Evolutionary conservation across 176 grass and related monocot species (phyloP).

Genomic region (Chloris gayana): DNA sequence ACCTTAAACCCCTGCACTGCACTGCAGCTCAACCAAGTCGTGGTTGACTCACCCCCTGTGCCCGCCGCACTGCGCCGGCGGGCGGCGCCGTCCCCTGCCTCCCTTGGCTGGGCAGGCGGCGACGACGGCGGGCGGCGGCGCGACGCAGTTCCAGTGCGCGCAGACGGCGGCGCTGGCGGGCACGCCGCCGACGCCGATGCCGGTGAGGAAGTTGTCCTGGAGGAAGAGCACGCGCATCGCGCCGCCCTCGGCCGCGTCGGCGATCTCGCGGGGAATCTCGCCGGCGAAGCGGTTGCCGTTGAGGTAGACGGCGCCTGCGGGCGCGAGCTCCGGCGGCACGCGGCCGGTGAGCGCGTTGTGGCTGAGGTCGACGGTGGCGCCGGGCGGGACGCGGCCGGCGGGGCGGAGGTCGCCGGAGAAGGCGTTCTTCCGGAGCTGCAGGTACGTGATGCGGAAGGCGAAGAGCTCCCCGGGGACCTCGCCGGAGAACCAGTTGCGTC

Average conservation of each 20-base stretch:
- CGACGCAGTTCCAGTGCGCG: constrained; percentile 71
- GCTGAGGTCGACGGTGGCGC: constrained; percentile 77
- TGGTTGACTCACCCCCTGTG: constrained; percentile 42
- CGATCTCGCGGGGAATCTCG: constrained; percentile 50
- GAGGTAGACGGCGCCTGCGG: constrained; percentile 56
- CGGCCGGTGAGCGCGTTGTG: constrained; percentile 66
- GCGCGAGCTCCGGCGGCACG: constrained; percentile 66
- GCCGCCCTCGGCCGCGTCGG: constrained; percentile 52
- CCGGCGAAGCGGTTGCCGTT: constrained; percentile 70
- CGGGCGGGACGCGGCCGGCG: constrained; percentile 33
- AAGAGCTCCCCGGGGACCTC: constrained; percentile 62
- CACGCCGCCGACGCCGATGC: constrained; percentile 46
- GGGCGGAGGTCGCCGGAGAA: constrained; percentile 71
- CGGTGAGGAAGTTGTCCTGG: constrained; percentile 82
- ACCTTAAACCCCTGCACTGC: background rate
- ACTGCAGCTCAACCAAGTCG: background rate
- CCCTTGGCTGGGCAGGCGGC: constrained; percentile 63
- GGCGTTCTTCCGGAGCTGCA: constrained; percentile 69
- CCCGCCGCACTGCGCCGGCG: constrained; percentile 57
- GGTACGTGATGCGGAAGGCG: constrained; percentile 54
- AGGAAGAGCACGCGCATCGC: constrained; percentile 75
- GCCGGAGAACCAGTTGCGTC: constrained; percentile 68
- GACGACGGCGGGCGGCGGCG: constrained; percentile 50
- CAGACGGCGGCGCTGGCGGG: constrained; percentile 63
- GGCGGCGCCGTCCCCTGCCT: constrained; percentile 56